Percentiles rank a stretch among this genome's conserved stretches.
Conservation (phyloP, 1,139 yeast genomes). For the Suhomyces bolitotheri region DNA sequence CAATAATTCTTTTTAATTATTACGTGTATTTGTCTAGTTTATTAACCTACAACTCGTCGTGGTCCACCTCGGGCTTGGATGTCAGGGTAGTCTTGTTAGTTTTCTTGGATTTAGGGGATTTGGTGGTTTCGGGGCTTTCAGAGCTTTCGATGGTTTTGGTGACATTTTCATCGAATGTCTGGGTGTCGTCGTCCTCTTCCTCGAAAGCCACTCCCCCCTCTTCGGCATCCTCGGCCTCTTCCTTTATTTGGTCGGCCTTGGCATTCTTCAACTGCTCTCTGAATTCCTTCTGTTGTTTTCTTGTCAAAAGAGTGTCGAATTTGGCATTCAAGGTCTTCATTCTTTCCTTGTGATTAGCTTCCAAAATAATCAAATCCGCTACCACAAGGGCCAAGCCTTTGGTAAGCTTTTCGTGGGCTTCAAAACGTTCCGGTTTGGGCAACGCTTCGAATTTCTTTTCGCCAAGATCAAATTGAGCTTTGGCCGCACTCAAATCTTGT, state of each 20-base stretch:
- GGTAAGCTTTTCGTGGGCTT: conserved; percentile 34
- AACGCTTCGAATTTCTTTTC: conserved; percentile 28
- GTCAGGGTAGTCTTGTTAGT: not conserved
- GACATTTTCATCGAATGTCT: no score
- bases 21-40: no score
- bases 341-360: conserved; percentile 43
- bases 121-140: no score
- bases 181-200: conserved; percentile 8
- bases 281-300: conserved; percentile 37
- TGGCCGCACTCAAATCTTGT: conserved; percentile 32
- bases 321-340: conserved; percentile 36
- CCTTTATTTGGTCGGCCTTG: conserved; percentile 6
- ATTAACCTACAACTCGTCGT: conserved; percentile 13
- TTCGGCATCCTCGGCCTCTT: conserved; percentile 8
- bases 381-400: conserved; percentile 37
- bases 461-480: conserved; percentile 26
- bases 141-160: conserved; percentile 1
- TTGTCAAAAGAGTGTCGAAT: conserved; percentile 34
- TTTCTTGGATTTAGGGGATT: conserved; percentile 1
- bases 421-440: conserved; percentile 37
- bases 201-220: conserved; percentile 10
- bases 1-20: no score
- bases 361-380: conserved; percentile 34
- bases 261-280: conserved; percentile 33
- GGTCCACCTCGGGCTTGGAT: conserved; percentile 1